Evolutionary conservation across 208 protist species (phyloP), one percentile per base, ranked within the genome.

Genomic region (Crithidia expoeki): DNA sequence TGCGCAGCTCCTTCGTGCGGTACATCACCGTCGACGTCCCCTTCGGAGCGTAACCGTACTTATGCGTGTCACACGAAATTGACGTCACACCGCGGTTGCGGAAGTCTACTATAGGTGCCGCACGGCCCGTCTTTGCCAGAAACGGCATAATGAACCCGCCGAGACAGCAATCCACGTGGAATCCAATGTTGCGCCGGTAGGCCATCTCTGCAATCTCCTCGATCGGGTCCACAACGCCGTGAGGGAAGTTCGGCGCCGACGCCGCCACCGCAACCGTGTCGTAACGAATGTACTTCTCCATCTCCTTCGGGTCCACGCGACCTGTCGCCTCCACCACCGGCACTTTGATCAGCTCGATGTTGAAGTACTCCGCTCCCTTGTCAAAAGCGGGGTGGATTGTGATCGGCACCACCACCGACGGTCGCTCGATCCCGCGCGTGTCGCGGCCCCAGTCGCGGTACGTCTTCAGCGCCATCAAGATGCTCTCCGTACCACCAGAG

Each of bases 21-120:
- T 98, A 99, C 46, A 99, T 52, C 14, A 99, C 63, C 0, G 98
- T 98, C 7, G 96, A 99, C 28, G 94, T 97, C 9, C 98, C 99
- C 79, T 99, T 99, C 0, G 98, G 92, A 0, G 98, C 92, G 74
- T 94, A 99, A 68, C 98, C 99, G 87, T 99, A 99, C 86, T 99
- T 99, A 92, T 99, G 99, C 49, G 97, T 99, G 84, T 99, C 99
- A 60, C 89, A 94, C 11, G 98, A 99, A 46, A 99, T 99, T 12
- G 95, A 98, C 6, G 98, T 99, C 16, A 99, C 98, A 38, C 98
- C 98, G 25, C 76, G 72, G 55, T 99, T 84, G 49, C 89, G 68
- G 72, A 99, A 99, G 84, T 99, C 98, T 47, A 98, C 98, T 1
- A 90, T 38, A 34, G 92, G 94, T 46, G 82, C 86, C 17, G 40